phyloP scores from a whole-genome alignment of 257 asterid genomes.

The Anisodus acutangulus region DNA sequence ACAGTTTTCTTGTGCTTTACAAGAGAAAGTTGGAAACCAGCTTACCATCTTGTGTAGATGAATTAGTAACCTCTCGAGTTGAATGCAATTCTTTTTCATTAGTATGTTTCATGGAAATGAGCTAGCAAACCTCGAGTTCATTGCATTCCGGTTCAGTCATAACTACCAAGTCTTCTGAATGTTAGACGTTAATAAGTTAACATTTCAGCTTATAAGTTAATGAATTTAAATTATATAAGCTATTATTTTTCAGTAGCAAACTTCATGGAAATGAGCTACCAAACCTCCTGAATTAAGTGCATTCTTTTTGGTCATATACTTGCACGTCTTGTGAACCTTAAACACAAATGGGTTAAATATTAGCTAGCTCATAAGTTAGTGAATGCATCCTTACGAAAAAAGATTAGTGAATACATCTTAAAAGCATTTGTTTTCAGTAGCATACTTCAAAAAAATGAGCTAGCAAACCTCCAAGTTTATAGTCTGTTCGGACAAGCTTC shows the following conservation, averaged over 20 bases:
- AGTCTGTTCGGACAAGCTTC: too few species aligned
- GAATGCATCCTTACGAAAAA: neutral
- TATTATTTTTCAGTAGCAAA: neutral
- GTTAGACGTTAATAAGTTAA: neutral
- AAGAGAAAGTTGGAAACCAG: neutral
- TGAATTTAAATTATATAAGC: neutral
- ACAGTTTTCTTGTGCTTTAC: neutral
- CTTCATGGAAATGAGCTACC: constrained; percentile 2
- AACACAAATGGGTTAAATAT: neutral
- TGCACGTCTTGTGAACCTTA: constrained; percentile 13
- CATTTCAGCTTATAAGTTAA: neutral
- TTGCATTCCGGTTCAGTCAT: neutral
- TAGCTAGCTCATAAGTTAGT: neutral
- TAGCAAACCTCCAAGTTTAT: constrained; percentile 14
- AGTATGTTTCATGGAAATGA: constrained; percentile 16
- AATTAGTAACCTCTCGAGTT: neutral
- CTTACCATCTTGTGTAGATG: constrained; percentile 1
- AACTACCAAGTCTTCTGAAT: constrained; percentile 8
- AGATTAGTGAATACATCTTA: neutral
- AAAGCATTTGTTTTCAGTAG: neutral
- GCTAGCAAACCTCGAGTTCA: neutral
- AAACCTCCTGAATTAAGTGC: neutral
- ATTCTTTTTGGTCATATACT: neutral
- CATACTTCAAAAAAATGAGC: neutral
- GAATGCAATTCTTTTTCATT: neutral